Evolutionary conservation across 495 filamentous ascomycete genomes (phyloP).

Genomic region (Cercophora sp.): DNA sequence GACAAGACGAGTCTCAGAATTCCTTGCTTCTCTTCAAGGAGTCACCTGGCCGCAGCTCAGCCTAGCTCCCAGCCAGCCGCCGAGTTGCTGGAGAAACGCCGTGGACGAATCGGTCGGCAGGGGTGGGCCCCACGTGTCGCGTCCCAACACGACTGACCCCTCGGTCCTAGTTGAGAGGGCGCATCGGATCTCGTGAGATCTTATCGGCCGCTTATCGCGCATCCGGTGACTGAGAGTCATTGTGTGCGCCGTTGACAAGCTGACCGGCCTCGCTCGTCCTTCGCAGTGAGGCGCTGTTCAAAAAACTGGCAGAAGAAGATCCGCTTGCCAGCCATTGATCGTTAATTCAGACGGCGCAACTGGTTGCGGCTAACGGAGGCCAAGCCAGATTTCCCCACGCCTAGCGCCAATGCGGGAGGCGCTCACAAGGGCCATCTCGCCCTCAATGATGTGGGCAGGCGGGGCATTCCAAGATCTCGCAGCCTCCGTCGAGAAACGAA

Average conservation of each 20-base stretch:
- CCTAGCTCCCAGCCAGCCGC: neutral
- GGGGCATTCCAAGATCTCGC: neutral
- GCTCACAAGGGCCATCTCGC: no score
- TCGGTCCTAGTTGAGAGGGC: no score
- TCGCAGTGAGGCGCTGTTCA: no score
- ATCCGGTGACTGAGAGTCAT: slow-evolving; percentile 8
- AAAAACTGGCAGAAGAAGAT: no score
- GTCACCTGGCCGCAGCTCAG: slow-evolving; percentile 6
- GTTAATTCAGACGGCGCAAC: neutral
- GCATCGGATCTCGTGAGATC: slow-evolving; percentile 3
- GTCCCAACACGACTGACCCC: no score
- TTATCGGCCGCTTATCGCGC: slow-evolving; percentile 3
- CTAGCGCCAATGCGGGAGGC: no score
- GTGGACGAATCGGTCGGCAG: slow-evolving; percentile 8
- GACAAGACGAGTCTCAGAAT: slow-evolving; percentile 6
- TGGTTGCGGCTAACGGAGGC: neutral
- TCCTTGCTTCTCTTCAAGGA: neutral
- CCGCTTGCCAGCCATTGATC: neutral
- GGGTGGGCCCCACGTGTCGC: slow-evolving; percentile 9
- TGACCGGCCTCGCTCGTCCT: no score
- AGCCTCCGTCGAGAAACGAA: neutral
- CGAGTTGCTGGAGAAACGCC: slow-evolving; percentile 17
- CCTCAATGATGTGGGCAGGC: no score
- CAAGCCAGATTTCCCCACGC: neutral
- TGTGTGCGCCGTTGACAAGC: no score